Conservation (phyloP, 1,284 basidiomycete species). For the Ustilago xerochloae region DNA sequence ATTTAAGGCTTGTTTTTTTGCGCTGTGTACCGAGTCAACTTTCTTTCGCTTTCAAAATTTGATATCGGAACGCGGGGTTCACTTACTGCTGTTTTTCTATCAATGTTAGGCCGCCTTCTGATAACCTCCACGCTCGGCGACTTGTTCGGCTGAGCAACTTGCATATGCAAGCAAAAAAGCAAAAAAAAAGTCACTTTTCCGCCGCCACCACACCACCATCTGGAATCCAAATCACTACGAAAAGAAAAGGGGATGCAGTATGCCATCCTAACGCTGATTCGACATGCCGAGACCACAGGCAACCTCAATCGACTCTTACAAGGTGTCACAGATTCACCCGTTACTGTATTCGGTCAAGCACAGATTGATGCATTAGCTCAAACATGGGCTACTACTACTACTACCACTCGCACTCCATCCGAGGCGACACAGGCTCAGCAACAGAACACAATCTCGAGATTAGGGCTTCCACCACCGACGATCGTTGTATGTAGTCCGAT, state of each 20-base stretch:
- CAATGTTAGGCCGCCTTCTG: not conserved
- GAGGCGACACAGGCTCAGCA: not conserved
- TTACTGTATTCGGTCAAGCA: constrained; percentile 52
- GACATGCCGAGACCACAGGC: constrained; percentile 62
- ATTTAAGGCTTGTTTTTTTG: constrained; percentile 6
- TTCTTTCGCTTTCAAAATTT: not conserved
- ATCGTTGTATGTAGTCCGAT: constrained; percentile 57
- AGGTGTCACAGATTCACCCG: constrained; percentile 60
- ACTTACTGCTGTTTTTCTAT: too few relatives aligned
- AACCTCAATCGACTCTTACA: constrained; percentile 62
- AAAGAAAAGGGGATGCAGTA: constrained; percentile 21
- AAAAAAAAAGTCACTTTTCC: not conserved
- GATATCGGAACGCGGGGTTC: not conserved
- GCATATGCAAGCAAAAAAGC: not conserved
- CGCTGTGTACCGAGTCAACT: constrained; percentile 7
- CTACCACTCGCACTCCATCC: not conserved
- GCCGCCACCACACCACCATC: not conserved
- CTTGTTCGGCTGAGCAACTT: not conserved
- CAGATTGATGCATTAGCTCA: constrained; percentile 53
- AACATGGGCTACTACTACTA: constrained; percentile 17
- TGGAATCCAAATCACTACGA: not conserved
- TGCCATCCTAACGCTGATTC: constrained; percentile 56
- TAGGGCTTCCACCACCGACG: constrained; percentile 43
- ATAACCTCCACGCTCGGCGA: not conserved
- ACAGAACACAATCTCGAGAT: constrained; percentile 7